Evolutionary conservation across 2,329 filamentous ascomycete species (phyloP), one percentile per base, ranked within the genome.

Genomic region (Zymoseptoria crescenta): DNA sequence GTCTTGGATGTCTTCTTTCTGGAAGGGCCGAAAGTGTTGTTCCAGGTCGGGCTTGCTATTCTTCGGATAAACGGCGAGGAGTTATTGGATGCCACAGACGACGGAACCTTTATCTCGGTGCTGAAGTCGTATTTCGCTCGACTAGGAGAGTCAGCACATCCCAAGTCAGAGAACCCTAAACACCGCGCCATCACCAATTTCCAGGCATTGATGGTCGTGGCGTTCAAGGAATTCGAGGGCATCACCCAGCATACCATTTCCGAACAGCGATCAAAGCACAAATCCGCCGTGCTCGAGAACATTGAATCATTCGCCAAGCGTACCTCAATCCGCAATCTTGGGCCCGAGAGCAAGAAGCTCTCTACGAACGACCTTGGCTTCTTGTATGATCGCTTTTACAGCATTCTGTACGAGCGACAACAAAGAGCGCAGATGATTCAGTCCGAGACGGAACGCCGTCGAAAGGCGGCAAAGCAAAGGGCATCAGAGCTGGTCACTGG

Each of bases 1-100:
- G 94, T 99, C 54, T 76, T 99, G 62, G 94, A 99, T 69, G 93
- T 99, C 54, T 99, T 99, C 79, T 99, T 99, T 75, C 84, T 99
- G 49, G 94, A 99, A 75, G 94, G 94, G 0, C 93, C 94, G 16
- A 97, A 97, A 75, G 94, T 97, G 1, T 79, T 99, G 8, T 99
- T 99, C 75, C 94, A 99, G 74, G 89, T 99, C 59, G 94, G 94
- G 19, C 79, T 99, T 62, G 94, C 94, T n/a, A 99, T 99, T 68
- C 79, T 99, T 29, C 85, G 94, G 21, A 96, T 99, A 73, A 99
- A 99, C 67, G 94, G 94, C 52, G 94, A 99, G 74, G 93, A 97
- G 69, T 80, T 99, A 9, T 79, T 99, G 10, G 94, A 99, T 72
- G 91, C 95, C 1, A 81, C 89, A 4, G 94, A 99, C 67, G 94